phyloP scores from a whole-genome alignment of 2,329 filamentous ascomycete genomes.

The Dothiorella sarmentorum region DNA sequence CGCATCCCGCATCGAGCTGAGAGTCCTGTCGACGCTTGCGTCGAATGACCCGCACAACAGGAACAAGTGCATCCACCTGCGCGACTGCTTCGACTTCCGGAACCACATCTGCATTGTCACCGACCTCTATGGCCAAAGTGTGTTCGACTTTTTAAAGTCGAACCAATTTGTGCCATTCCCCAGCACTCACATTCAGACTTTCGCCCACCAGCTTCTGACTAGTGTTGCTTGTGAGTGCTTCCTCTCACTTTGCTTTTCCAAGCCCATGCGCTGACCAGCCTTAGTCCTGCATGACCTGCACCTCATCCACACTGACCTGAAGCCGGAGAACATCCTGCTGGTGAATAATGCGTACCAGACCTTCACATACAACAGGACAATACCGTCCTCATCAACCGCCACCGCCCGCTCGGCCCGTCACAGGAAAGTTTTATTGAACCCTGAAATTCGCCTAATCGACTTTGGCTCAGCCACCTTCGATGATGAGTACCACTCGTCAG shows the following conservation, averaged over 20 bases:
- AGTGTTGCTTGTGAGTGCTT: slow-evolving; percentile 84
- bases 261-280: slow-evolving; percentile 26
- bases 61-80: slow-evolving; percentile 93
- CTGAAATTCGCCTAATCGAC: slow-evolving; percentile 65
- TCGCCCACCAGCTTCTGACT: slow-evolving; percentile 93
- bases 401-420: slow-evolving; percentile 57
- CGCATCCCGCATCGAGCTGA: slow-evolving; percentile 88
- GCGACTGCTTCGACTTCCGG: slow-evolving; percentile 95
- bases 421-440: slow-evolving; percentile 60
- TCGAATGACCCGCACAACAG: slow-evolving; percentile 89
- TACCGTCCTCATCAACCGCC: slow-evolving; percentile 61
- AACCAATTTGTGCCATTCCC: slow-evolving; percentile 96
- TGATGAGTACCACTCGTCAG: slow-evolving; percentile 65
- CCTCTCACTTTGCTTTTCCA: slow-evolving; percentile 1
- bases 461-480: slow-evolving; percentile 67
- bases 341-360: slow-evolving; percentile 64
- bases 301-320: slow-evolving; percentile 83
- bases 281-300: slow-evolving; percentile 93
- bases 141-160: slow-evolving; percentile 96
- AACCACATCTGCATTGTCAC: slow-evolving; percentile 91
- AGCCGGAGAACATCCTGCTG: slow-evolving; percentile 66
- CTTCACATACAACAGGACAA: slow-evolving; percentile 66
- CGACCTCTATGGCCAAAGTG: slow-evolving; percentile 81
- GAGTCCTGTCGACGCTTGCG: slow-evolving; percentile 86
- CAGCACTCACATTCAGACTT: slow-evolving; percentile 96